Conservation (phyloP, 2,329 filamentous ascomycete genomes). For the Arachnomyces sp. region DNA sequence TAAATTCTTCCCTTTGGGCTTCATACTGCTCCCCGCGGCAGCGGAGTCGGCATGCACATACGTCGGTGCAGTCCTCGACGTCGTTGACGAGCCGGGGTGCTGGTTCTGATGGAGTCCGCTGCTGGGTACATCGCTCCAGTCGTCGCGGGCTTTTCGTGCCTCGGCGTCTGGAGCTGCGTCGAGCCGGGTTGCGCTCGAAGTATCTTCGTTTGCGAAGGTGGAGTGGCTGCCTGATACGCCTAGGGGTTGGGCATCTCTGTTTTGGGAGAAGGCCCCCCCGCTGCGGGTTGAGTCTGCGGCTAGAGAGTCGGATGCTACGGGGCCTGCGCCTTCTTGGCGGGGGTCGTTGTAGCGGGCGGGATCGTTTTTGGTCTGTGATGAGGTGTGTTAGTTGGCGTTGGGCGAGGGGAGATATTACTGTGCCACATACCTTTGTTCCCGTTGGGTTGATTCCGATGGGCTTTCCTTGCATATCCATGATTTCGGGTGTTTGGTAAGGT, state of each 20-base stretch:
- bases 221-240: conserved; percentile 44
- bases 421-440: conserved; percentile 28
- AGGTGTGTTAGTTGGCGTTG: background rate
- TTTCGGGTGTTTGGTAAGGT: conserved; percentile 9
- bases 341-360: conserved; percentile 42
- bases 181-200: conserved; percentile 44
- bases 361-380: conserved; percentile 36
- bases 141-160: conserved; percentile 22
- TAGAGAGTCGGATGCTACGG: conserved; percentile 60
- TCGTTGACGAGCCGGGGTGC: conserved; percentile 14
- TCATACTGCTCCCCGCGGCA: conserved; percentile 22
- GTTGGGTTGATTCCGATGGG: conserved; percentile 23
- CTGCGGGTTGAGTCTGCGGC: conserved; percentile 61
- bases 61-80: conserved; percentile 26
- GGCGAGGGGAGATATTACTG: background rate
- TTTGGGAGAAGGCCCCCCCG: conserved; percentile 54
- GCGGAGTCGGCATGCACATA: conserved; percentile 30
- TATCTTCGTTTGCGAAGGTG: conserved; percentile 50
- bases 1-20: conserved; percentile 46
- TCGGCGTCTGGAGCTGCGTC: conserved; percentile 40
- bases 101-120: conserved; percentile 21
- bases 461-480: conserved; percentile 35
- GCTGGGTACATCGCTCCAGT: conserved; percentile 19
- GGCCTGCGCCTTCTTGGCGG: conserved; percentile 55
- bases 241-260: conserved; percentile 46